Evolutionary conservation across 345 rosid species (phyloP), one percentile per base, ranked within the genome.

Genomic region (Hirschfeldia incana): DNA sequence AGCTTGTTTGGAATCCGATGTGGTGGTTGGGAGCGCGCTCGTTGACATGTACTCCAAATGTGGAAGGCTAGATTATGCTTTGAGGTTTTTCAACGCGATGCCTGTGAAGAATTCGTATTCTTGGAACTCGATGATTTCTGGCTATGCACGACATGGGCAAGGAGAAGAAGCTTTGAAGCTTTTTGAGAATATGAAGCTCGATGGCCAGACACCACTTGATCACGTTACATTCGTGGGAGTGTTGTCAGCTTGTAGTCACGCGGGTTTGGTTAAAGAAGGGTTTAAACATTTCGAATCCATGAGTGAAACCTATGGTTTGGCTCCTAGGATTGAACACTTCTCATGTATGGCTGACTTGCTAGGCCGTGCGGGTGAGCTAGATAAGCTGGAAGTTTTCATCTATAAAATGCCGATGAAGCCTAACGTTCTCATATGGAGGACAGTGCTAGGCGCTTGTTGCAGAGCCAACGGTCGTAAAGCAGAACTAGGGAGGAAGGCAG

Each of bases 41-140:
- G 82, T 94, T 32, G 98, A 94, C 79, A 94, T 94, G 98, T 94
- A 94, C 74, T 82, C 98, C n/a, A 94, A 92, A 80, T 91, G 98
- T 79, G 97, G 98, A 53, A 89, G 97, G 85, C 80, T 89, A 81
- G 94, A 92, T 77, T 92, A 94, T 77, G 98, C 98, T 49, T 89
- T 88, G 33, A 86, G 88, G 51, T 88, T 91, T 78, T 94, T 94
- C 69, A 57, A 84, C 57, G 63, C 70, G 68, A 94, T 92, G 98
- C 92, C 88, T 3, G 57, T 73, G 32, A 94, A 86, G 84, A 94
- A 92, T 78, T 84, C 87, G n/a, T 94, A 92, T 82, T 90, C 98
- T 1, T 94, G 98, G 98, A 94, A 92, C 82, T 94, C 97, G 21
- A 89, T 94, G 98, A 89, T 94, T 69, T 89, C 94, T 0, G 98